Base-by-base conservation (phyloP, 441 rosid species). In the Arabidopsis hybrid region DNA sequence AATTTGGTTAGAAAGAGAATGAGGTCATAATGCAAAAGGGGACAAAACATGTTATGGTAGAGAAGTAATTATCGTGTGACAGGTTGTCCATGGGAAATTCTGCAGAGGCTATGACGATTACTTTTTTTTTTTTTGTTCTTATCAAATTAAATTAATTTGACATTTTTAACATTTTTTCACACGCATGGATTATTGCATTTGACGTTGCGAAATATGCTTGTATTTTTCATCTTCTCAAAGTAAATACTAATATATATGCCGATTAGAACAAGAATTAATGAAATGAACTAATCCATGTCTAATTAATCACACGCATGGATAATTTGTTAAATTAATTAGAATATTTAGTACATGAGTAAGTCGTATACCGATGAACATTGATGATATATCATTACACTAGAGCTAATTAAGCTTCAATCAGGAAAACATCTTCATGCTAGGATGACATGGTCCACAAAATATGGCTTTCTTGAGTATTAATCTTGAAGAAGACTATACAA, bases 1-100 rank as follows among this genome's bases (percentile, higher is more conserved):
- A 26, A 26, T 26, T 26, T 26, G 1, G 77, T 66, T 51, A 65
- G 58, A 77, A 65, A 77, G 80, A 35, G 72, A 65, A 26, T 58
- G 80, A 77, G 77, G 77, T 77, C 65, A 77, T 72, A 72, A 77
- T 77, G 77, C 53, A 12, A 60, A 77, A 77, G 80, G 77, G 77
- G 74, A 77, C 80, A 77, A 77, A 77, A 77, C 77, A 77, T 77
- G 80, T 77, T 77, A 77, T 67, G 77, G 77, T 72, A 77, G 77
- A 72, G 60, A 72, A 53, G 77, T 71, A 66, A 77, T 72, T 77
- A 72, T 77, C 73, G 69, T 53, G 64, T 72, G 80, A 77, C 80
- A 77, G 77, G 58, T 76, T 77, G 80, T 77, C 68, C 63, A 65
- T 71, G 65, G 36, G 31, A 71, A 71, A 65, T 65, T 65, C 65